Evolutionary conservation across 2,329 filamentous ascomycete species (phyloP), one percentile per base, ranked within the genome.

Genomic region (Fusarium keratoplasticum): DNA sequence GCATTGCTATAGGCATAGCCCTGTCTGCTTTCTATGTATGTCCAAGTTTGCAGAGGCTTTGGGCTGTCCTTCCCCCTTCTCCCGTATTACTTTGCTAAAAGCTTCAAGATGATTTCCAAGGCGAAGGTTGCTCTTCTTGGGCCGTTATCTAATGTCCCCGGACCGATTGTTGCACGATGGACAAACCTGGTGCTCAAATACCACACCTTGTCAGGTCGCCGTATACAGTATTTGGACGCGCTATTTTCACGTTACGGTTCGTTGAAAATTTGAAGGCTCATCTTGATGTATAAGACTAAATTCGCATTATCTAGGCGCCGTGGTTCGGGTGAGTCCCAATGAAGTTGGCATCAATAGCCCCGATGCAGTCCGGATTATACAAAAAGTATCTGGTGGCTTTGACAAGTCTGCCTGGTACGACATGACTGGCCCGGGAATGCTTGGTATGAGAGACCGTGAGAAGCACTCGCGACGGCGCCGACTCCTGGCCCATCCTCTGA

Each of bases 161-260:
- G 63, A 1, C 64, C 64, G n/a, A 0, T 5, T 4, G 13, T 33
- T 5, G 64, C 58, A 16, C 58, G 58, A 7, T 66, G 64, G 58
- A 66, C 64, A 9, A 63, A 52, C 4, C 20, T 66, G 0, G 33
- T 63, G 1, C 22, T 52, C 9, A 63, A 54, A 8, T 66, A 63
- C 20, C 5, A 63, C 13, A 66, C 64, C 0, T n/a, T 66, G 3
- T 33, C 16, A 2, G 58, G 64, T 5, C 44, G 5, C 1, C 58
- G 64, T 5, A 66, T 66, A 27, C 64, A 66, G 6, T 66, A 63
- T 11, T 14, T 66, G 13, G 44, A 66, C 10, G 44, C 64, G 0
- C 9, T 66, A 0, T 66, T 63, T 18, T 20, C 20, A 0, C 18
- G 11, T 2, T 54, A 63, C 20, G 58, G 64, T 66, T 14, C 29